A percentile compares a stretch with the other conserved stretches of the same genome.
phyloP scores from a whole-genome alignment of 352 stramenopile genomes.

The Pilasporangium apinafurcum region DNA sequence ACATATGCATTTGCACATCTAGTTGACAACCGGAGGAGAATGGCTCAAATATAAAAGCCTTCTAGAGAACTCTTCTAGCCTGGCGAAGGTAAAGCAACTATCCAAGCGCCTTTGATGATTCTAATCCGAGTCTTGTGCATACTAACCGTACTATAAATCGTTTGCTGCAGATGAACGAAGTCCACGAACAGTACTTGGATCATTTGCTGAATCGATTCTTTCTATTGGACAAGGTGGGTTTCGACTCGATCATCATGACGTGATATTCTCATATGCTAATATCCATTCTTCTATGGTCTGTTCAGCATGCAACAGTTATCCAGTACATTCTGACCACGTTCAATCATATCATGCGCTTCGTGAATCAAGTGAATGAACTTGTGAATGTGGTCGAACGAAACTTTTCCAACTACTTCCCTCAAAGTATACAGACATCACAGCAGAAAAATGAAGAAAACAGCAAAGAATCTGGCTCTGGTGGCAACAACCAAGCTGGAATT shows the following conservation, averaged over 20 bases:
- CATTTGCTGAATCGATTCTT: slow-evolving; percentile 65
- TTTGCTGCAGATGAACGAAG: slow-evolving; percentile 44
- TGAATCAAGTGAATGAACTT: slow-evolving; percentile 43
- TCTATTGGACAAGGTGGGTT: slow-evolving; percentile 54
- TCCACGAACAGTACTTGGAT: slow-evolving; percentile 58
- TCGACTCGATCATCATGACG: not conserved
- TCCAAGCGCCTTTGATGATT: not conserved
- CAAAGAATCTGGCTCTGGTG: too few relatives aligned
- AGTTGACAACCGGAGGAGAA: slow-evolving; percentile 16
- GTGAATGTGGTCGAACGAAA: slow-evolving; percentile 43
- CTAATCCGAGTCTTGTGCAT: not conserved
- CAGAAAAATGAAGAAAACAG: too few relatives aligned
- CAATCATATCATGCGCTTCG: slow-evolving; percentile 65
- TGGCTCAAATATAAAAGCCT: slow-evolving; percentile 12
- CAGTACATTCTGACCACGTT: slow-evolving; percentile 68
- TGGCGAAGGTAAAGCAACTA: slow-evolving; percentile 9
- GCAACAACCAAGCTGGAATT: not conserved
- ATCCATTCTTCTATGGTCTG: slow-evolving; percentile 2
- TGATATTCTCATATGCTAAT: not conserved
- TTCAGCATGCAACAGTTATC: slow-evolving; percentile 52
- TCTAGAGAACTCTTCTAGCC: slow-evolving; percentile 15
- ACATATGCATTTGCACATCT: not conserved
- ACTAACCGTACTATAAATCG: slow-evolving; percentile 1
- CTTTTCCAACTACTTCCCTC: slow-evolving; percentile 24
- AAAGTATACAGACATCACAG: not conserved